phyloP scores from a whole-genome alignment of 352 stramenopile species.

The Globisporangium recalcitrans region DNA sequence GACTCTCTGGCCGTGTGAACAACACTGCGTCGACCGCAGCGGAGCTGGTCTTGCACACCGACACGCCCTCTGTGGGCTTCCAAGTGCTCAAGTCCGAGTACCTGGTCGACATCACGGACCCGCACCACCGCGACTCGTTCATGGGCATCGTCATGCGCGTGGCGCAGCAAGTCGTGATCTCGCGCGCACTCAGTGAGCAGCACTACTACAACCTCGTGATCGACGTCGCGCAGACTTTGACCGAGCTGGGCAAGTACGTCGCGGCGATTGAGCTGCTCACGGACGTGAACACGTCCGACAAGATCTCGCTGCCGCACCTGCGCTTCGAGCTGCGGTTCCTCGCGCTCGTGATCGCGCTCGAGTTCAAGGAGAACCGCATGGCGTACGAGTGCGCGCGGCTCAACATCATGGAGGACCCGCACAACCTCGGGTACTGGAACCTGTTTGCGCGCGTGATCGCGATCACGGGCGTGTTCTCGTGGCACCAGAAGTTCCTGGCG shows the following conservation, averaged over 20 bases:
- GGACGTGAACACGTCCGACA: constrained; percentile 84
- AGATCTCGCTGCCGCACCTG: constrained; percentile 62
- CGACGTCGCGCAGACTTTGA: constrained; percentile 76
- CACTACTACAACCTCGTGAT: constrained; percentile 76
- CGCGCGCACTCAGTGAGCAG: constrained; percentile 57
- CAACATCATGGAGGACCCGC: constrained; percentile 83
- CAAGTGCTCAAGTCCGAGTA: constrained; percentile 82
- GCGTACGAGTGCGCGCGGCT: constrained; percentile 82
- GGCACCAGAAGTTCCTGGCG: constrained; percentile 83
- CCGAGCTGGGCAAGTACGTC: constrained; percentile 75
- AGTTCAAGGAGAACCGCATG: constrained; percentile 86
- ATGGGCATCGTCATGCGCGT: constrained; percentile 85
- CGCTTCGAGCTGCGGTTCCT: constrained; percentile 81
- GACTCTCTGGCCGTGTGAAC: constrained; percentile 62
- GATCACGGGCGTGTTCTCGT: constrained; percentile 82
- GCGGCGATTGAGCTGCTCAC: constrained; percentile 81
- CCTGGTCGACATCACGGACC: constrained; percentile 74
- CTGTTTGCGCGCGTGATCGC: constrained; percentile 80
- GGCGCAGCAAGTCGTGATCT: constrained; percentile 78
- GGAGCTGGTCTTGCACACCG: constrained; percentile 50
- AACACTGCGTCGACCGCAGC: constrained; percentile 42
- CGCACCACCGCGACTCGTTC: constrained; percentile 67
- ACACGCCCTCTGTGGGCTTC: constrained; percentile 65
- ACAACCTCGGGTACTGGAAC: constrained; percentile 83
- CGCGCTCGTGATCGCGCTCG: constrained; percentile 74